Percentiles rank a stretch among this genome's conserved stretches.
phyloP scores from a whole-genome alignment of 1,284 basidiomycete species.

The Rhodotorula glutinis region DNA sequence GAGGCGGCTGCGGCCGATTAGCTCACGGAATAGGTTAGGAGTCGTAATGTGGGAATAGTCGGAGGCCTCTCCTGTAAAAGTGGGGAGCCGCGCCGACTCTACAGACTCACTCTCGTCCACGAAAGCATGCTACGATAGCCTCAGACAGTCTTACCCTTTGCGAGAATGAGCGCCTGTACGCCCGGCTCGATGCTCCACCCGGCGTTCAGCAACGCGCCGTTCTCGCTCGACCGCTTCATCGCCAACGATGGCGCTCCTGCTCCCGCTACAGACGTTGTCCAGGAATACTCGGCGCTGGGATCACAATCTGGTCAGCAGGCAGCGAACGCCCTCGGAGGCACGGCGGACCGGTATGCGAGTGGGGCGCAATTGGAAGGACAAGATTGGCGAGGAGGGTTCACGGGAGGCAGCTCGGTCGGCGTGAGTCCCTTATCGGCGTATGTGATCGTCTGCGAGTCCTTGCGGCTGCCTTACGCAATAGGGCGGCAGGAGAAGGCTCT shows the following conservation, averaged over 20 bases:
- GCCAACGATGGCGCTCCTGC: no score
- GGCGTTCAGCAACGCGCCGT: constrained; percentile 16
- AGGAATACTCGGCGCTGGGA: background rate
- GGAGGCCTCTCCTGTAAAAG: no score
- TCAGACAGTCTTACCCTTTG: no score
- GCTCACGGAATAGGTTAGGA: no score
- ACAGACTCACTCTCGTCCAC: no score
- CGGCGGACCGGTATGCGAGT: background rate
- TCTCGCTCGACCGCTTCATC: constrained; percentile 7
- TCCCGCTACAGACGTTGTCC: background rate
- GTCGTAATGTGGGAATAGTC: no score
- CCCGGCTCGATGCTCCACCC: constrained; percentile 10
- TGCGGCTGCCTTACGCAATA: no score
- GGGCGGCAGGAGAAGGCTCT: no score
- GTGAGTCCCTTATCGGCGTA: constrained; percentile 6
- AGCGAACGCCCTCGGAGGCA: background rate
- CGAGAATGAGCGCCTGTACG: background rate
- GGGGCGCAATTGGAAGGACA: constrained; percentile 10
- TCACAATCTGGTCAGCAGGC: background rate
- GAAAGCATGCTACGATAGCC: no score
- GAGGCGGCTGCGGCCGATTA: no score
- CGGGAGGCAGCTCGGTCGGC: constrained; percentile 17
- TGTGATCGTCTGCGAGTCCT: background rate
- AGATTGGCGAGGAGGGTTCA: constrained; percentile 23
- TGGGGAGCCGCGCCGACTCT: no score